Evolutionary conservation across 2,329 filamentous ascomycete species (phyloP), one percentile per base, ranked within the genome.

Genomic region (Hirsutella thompsonii): DNA sequence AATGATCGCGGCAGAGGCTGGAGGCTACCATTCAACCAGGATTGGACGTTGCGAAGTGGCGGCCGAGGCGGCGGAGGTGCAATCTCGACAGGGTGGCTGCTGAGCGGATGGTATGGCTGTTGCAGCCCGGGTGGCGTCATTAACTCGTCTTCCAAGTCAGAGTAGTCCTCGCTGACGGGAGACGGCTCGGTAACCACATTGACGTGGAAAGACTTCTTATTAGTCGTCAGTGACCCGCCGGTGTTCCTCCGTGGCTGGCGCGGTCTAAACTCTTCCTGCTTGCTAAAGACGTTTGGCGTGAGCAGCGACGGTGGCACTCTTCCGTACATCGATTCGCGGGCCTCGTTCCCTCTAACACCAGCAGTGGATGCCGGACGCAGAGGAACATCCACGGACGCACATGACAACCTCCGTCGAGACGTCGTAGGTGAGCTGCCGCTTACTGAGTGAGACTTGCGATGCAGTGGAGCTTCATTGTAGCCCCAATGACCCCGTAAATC

Each of bases 21-120:
- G 5, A 55, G 45, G 41, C 54, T 53, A 45, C 55, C 53, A 36
- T 61, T 52, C 1, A 63, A 48, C 57, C 59, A 60, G 5, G 60
- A 56, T 37, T 63, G 55, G 11, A 64, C 56, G 6, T 52, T 61
- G 2, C 56, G 53, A 8, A 57, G 42, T 8, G 58, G 58, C 11
- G 58, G 62, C 3, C 58, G 55, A 3, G 60, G 57, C 19, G 57
- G 56, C 3, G 57, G 57, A 23, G 58, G 47, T 23, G 55, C 53
- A 11, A 57, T 54, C 26, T 56, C 60, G 5, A 55, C 49, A 26
- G 23, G 23, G 5, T 50, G 20, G 16, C 44, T 54, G 4, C 45
- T 47, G 34, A 46, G 44, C 19, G 47, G 42, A 11, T 44, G 20
- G 48, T 33, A 33, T 34, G 32, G 14, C 13, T 34, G 32, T 9